Conservation (phyloP, 2,329 filamentous ascomycete species). For the Phialophora verrucosa region DNA sequence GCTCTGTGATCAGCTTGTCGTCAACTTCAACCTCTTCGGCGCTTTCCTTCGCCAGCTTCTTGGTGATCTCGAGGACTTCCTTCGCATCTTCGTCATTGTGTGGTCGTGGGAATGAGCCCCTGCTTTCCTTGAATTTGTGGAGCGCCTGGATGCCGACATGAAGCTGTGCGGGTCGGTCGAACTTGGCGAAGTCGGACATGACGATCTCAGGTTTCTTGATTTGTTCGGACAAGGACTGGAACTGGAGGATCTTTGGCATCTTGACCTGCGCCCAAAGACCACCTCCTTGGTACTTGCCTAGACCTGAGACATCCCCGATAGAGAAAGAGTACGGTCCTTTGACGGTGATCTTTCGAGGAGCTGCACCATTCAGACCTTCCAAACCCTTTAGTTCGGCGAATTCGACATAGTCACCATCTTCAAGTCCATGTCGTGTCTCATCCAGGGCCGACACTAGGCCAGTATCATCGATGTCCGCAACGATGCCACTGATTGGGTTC, state of each 20-base stretch:
- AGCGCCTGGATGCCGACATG: conserved; percentile 92
- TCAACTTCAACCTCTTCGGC: conserved; percentile 82
- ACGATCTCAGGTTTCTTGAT: conserved; percentile 87
- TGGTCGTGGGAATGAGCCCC: conserved; percentile 75
- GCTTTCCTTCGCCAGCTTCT: conserved; percentile 68
- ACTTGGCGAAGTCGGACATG: conserved; percentile 96
- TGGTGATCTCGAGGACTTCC: conserved; percentile 75
- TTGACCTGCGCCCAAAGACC: conserved; percentile 96
- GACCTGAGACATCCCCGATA: conserved; percentile 86
- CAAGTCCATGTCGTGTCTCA: conserved; percentile 90
- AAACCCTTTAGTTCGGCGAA: conserved; percentile 93
- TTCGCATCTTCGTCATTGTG: conserved; percentile 84
- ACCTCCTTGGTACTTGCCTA: conserved; percentile 85
- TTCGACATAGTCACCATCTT: conserved; percentile 95
- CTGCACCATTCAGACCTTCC: conserved; percentile 81
- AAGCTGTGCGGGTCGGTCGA: conserved; percentile 89
- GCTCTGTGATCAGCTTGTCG: conserved; percentile 88
- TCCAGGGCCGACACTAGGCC: conserved; percentile 91
- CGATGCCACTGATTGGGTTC: conserved; percentile 82
- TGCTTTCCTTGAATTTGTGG: conserved; percentile 77
- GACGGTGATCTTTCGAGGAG: conserved; percentile 87
- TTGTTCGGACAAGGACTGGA: conserved; percentile 78
- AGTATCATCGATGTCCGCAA: conserved; percentile 86
- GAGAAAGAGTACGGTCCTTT: conserved; percentile 98
- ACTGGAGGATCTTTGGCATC: conserved; percentile 93